phyloP scores from a whole-genome alignment of 352 stramenopile species.

The Halophytophthora polymorphica region DNA sequence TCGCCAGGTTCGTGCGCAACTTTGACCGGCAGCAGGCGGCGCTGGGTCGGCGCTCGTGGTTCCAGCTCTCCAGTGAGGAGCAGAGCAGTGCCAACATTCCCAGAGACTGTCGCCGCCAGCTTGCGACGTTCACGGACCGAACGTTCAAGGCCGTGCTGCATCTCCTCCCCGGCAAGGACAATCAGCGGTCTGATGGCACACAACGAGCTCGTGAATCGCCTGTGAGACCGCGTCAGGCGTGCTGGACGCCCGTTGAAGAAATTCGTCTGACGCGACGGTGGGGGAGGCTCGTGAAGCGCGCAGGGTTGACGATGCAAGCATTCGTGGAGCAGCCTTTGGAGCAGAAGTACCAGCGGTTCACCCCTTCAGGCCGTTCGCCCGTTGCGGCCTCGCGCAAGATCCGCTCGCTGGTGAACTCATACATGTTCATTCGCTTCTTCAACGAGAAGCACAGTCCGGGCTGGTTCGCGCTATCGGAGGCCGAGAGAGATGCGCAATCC shows the following conservation, averaged over 20 bases:
- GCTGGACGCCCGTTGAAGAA: conserved; percentile 14
- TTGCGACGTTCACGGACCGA: conserved; percentile 14
- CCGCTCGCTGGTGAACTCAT: conserved; percentile 12
- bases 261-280: conserved; percentile 8
- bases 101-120: conserved; percentile 11
- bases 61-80: conserved; percentile 11
- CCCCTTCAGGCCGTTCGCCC: conserved; percentile 2
- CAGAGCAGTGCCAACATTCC: conserved; percentile 8
- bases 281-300: conserved; percentile 7
- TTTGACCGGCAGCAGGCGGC: conserved; percentile 5
- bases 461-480: conserved; percentile 23
- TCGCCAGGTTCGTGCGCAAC: conserved; percentile 10
- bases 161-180: conserved; percentile 5
- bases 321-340: conserved; percentile 8
- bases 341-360: conserved; percentile 4
- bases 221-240: neutral
- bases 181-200: too few relatives aligned
- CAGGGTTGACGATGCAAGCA: conserved; percentile 5
- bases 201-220: neutral
- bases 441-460: conserved; percentile 12
- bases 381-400: conserved; percentile 17
- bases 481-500: conserved; percentile 7
- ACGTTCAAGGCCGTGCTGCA: conserved; percentile 6
- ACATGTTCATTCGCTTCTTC: conserved; percentile 16
- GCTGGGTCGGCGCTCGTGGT: conserved; percentile 11